phyloP scores from a whole-genome alignment of 2,329 filamentous ascomycete species.

The Akanthomyces dipterigenus region DNA sequence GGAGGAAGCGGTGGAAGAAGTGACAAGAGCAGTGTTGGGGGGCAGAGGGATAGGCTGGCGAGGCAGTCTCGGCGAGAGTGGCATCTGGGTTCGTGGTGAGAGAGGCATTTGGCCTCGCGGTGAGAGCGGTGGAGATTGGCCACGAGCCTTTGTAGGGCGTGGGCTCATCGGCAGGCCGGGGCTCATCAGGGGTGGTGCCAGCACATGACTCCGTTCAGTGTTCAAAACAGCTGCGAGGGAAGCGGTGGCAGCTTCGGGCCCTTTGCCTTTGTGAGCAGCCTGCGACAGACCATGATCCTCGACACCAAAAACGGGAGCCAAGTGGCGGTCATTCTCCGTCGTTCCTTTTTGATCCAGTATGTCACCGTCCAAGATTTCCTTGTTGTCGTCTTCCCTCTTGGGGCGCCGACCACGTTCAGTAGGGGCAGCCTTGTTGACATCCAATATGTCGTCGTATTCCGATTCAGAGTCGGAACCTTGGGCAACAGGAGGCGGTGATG shows the following conservation, averaged over 20 bases:
- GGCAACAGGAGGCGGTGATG: conserved; percentile 15
- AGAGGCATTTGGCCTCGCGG: conserved; percentile 36
- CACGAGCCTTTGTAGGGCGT: conserved; percentile 45
- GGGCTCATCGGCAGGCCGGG: conserved; percentile 55
- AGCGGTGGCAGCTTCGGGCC: conserved; percentile 35
- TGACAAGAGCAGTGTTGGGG: conserved; percentile 56
- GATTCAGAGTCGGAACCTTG: conserved; percentile 67
- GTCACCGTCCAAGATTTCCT: neutral
- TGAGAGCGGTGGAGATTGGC: conserved; percentile 63
- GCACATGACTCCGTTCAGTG: conserved; percentile 27
- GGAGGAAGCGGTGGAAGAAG: conserved; percentile 35
- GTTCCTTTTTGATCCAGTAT: neutral
- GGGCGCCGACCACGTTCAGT: conserved; percentile 67
- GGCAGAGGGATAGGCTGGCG: conserved; percentile 68
- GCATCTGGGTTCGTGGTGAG: conserved; percentile 26
- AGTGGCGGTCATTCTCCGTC: neutral
- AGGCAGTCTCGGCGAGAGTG: conserved; percentile 47
- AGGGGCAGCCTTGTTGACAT: conserved; percentile 57
- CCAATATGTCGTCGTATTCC: conserved; percentile 74
- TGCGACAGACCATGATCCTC: neutral
- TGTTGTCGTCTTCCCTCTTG: conserved; percentile 73
- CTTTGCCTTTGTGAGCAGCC: conserved; percentile 3
- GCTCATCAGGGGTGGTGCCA: conserved; percentile 44
- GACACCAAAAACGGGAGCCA: neutral
- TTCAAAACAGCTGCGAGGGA: conserved; percentile 49